A percentile compares a stretch with the other conserved stretches of the same genome.
Evolutionary conservation across 2,329 filamentous ascomycete genomes (phyloP).

Genomic region (Aureobasidium leucospermi): DNA sequence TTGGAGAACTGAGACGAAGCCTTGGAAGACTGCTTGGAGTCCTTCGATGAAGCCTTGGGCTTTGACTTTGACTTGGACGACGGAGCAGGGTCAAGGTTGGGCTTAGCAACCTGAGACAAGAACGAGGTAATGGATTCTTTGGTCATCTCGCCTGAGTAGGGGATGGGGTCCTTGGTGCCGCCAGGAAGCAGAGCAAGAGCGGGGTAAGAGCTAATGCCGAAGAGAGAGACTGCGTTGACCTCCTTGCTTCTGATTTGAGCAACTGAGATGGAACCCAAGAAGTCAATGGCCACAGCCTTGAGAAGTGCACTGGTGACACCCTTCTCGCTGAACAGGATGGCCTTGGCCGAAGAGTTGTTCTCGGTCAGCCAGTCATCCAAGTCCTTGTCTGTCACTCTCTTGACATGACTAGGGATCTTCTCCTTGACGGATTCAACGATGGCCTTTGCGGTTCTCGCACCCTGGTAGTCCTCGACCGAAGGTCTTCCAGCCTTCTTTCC

Average conservation of each 20-base stretch:
- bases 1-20: conserved; percentile 43
- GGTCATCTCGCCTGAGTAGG: conserved; percentile 77
- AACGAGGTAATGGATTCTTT: conserved; percentile 77
- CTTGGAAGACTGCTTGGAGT: conserved; percentile 39
- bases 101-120: conserved; percentile 67
- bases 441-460: conserved; percentile 70
- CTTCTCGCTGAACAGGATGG: conserved; percentile 89
- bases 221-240: conserved; percentile 60
- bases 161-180: conserved; percentile 57
- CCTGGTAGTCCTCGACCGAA: conserved; percentile 83
- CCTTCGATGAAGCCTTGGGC: conserved; percentile 37
- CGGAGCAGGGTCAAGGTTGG: conserved; percentile 69
- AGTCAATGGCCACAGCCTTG: conserved; percentile 83
- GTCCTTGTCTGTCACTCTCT: conserved; percentile 70
- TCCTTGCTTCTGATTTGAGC: conserved; percentile 83
- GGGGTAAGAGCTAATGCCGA: conserved; percentile 71
- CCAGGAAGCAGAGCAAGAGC: conserved; percentile 72
- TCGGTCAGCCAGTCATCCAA: conserved; percentile 65
- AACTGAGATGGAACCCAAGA: conserved; percentile 68
- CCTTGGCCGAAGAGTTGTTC: conserved; percentile 66
- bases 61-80: conserved; percentile 34
- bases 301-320: conserved; percentile 76
- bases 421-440: conserved; percentile 81
- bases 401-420: conserved; percentile 88
- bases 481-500: conserved; percentile 74